These are phyloP conservation scores for Malassezia yamatoensis DNA, from an alignment of 1,284 basidiomycete genomes.

Conservation along the genomic window DNA sequence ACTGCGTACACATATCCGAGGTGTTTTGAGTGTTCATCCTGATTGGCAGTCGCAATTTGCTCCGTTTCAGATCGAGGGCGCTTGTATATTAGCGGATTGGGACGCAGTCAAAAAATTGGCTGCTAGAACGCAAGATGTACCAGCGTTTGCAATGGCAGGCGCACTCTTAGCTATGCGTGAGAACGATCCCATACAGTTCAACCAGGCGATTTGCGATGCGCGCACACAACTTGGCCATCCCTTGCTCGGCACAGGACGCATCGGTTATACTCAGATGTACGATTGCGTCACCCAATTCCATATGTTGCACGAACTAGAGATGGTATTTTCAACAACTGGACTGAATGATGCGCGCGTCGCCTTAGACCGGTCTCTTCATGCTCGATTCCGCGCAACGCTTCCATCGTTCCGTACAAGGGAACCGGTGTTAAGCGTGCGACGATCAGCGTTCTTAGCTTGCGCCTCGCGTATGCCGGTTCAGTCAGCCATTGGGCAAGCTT, in stretches of 20 bases:
- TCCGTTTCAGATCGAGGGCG: conserved; percentile 82
- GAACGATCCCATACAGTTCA: conserved; percentile 42
- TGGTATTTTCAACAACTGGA: conserved; percentile 49
- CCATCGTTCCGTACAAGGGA: conserved; percentile 88
- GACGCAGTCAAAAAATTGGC: conserved; percentile 50
- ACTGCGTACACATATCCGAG: conserved; percentile 83
- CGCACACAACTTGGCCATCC: conserved; percentile 68
- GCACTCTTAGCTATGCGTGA: conserved; percentile 70
- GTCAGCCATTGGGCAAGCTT: conserved; percentile 52
- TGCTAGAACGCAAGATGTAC: conserved; percentile 52
- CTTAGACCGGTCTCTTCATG: conserved; percentile 50
- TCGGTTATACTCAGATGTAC: conserved; percentile 69
- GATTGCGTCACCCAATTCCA: conserved; percentile 79
- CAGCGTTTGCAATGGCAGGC: conserved; percentile 68
- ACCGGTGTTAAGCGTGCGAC: conserved; percentile 75
- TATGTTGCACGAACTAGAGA: conserved; percentile 73
- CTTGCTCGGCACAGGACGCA: conserved; percentile 67
- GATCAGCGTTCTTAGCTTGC: conserved; percentile 68
- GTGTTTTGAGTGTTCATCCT: conserved; percentile 74
- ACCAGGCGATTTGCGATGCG: conserved; percentile 56
- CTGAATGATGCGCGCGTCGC: conserved; percentile 15
- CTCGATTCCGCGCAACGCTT: conserved; percentile 66
- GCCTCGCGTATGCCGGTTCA: conserved; percentile 49
- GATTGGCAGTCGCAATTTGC: conserved; percentile 70
- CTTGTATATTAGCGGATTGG: conserved; percentile 94